A percentile compares a stretch with the other conserved stretches of the same genome.
phyloP scores from a whole-genome alignment of 257 asterid genomes.

The Nemophila menziesii region DNA sequence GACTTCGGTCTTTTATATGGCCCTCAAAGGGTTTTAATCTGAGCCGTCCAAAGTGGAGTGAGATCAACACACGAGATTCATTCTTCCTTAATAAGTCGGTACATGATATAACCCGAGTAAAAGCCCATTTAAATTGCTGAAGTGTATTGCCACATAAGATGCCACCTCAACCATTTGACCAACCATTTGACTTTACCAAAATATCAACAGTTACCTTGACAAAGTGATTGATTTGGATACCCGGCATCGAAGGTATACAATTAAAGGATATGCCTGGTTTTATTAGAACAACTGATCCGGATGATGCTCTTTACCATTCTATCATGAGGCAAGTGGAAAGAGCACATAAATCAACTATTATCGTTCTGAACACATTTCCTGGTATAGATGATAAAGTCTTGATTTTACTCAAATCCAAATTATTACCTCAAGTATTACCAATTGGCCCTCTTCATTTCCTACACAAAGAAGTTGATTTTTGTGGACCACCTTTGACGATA shows the following conservation, averaged over 20 bases:
- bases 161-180: too few relatives aligned
- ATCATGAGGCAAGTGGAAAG: not conserved
- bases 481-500: too few relatives aligned
- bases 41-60: too few relatives aligned
- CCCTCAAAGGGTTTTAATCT: too few relatives aligned
- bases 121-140: too few relatives aligned
- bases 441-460: not conserved
- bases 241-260: constrained; percentile 7
- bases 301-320: constrained; percentile 3
- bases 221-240: constrained; percentile 7
- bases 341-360: constrained; percentile 3
- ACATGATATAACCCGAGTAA: too few relatives aligned
- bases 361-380: constrained; percentile 9
- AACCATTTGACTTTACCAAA: too few relatives aligned
- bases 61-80: too few relatives aligned
- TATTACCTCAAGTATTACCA: not conserved
- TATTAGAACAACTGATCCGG: constrained; percentile 12
- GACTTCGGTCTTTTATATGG: too few relatives aligned
- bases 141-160: too few relatives aligned
- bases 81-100: too few relatives aligned
- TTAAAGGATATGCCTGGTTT: constrained; percentile 11
- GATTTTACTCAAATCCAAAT: not conserved
- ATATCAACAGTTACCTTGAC: constrained; percentile 8
- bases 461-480: not conserved
- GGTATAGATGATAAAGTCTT: constrained; percentile 7